Base-by-base conservation (phyloP, 2,329 filamentous ascomycete species). In the Trichoderma sp. region DNA sequence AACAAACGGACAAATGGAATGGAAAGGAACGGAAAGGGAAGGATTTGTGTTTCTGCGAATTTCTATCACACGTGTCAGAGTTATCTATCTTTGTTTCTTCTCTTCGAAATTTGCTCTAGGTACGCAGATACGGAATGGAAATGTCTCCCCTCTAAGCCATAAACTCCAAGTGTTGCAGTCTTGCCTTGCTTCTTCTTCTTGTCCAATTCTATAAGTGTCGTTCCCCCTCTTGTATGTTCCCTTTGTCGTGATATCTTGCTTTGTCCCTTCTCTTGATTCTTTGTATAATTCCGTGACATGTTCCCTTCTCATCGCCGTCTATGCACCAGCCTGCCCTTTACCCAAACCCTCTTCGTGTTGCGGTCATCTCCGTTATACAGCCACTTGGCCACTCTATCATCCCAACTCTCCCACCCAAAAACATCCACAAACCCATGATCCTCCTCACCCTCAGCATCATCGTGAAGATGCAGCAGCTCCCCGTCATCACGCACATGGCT, bases 391-490 rank as follows among this genome's bases (percentile, higher is more conserved):
- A 98, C 79, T 72, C 82, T 86, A 72, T 98, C 92, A 45, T 90
- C 86, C 92, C 91, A 96, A n/a, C 74, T 85, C 83, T 98, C 94
- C 85, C 89, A 92, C 1, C 93, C 93, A 80, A 97, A 99, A 0
- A 97, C 76, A 76, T 97, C 93, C 0, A 97, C 92, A 54, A 88
- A 87, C 0, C 89, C 88, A 1, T 79, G 78, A 3, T 83, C 80
- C 1, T 69, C 71, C 4, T 54, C 66, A 21, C 69, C 57, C 0
- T 70, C 67, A 14, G 26, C 10, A 39, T 39, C 34, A 9, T 39
- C 7, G 7, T 24, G 28, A 6, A 30, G 34, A 3, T 12, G 34
- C 34, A 63, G 64, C 3, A 63, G 64, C 3, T 69, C 74, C 24
- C 68, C 72, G 10, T 71, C 71, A 0, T 72, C 66, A 5, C 64